phyloP scores from a whole-genome alignment of 1,284 basidiomycete genomes.

The Puccinia hordei region DNA sequence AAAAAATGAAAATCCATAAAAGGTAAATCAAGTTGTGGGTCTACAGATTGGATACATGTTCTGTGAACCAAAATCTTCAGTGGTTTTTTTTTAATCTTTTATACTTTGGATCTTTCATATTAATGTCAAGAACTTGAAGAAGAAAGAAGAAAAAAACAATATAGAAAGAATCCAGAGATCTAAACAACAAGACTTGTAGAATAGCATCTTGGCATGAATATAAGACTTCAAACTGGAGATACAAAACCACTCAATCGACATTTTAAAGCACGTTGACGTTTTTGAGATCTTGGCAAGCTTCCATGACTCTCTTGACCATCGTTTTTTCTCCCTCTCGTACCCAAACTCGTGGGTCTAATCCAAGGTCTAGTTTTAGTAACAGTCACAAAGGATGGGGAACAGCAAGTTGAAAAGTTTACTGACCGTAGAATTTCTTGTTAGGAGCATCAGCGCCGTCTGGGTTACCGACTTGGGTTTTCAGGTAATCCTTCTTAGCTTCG shows the following conservation, averaged over 20 bases:
- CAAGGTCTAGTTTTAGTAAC: slow-evolving; percentile 67
- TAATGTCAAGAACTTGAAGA: no score
- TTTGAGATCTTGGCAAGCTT: slow-evolving; percentile 80
- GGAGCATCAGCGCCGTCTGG: slow-evolving; percentile 91
- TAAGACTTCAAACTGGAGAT: no score
- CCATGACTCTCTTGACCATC: slow-evolving; percentile 79
- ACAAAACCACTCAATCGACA: neutral
- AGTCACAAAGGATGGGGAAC: slow-evolving; percentile 54
- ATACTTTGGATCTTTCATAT: no score
- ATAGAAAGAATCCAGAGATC: no score
- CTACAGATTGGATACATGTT: slow-evolving; percentile 21
- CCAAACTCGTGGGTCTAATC: slow-evolving; percentile 74
- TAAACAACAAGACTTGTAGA: no score
- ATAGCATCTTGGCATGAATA: no score
- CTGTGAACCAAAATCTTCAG: neutral
- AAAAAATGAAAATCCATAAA: neutral
- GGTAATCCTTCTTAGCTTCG: slow-evolving; percentile 77
- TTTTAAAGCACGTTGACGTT: slow-evolving; percentile 44
- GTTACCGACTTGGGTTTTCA: slow-evolving; percentile 79
- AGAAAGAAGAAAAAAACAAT: no score
- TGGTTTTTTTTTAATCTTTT: neutral
- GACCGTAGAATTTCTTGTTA: slow-evolving; percentile 76
- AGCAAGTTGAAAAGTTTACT: neutral
- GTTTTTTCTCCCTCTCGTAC: slow-evolving; percentile 98
- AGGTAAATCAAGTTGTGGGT: neutral